Conservation (phyloP, 768 basidiomycete species). For the Lactifluus echinatus region DNA sequence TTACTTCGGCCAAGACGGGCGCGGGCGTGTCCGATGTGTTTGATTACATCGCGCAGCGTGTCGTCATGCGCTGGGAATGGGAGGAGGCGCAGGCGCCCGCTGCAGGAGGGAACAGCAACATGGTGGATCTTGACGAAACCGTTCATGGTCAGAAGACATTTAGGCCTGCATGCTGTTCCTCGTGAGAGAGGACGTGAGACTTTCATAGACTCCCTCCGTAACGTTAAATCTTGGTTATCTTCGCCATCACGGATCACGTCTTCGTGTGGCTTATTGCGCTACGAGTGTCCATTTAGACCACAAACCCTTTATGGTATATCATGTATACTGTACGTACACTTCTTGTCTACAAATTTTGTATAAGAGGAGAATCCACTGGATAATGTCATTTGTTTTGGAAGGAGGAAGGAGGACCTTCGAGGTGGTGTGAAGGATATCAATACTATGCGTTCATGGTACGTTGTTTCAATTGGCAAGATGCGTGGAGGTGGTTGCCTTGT, state of each 20-base stretch:
- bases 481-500: too few relatives aligned
- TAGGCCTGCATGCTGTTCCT: conserved; percentile 3
- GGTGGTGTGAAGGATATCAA: too few relatives aligned
- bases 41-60: conserved; percentile 59
- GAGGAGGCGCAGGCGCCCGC: conserved; percentile 47
- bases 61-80: conserved; percentile 56
- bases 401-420: too few relatives aligned
- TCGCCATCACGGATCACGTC: too few relatives aligned
- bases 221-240: too few relatives aligned
- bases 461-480: too few relatives aligned
- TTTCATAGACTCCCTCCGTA: not conserved
- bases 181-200: conserved; percentile 11
- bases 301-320: not conserved
- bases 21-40: conserved; percentile 66
- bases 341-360: too few relatives aligned
- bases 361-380: too few relatives aligned
- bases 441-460: too few relatives aligned
- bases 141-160: not conserved
- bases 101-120: conserved; percentile 31
- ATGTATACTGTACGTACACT: not conserved
- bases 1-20: conserved; percentile 74
- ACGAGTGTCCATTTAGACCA: not conserved
- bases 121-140: conserved; percentile 5
- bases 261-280: too few relatives aligned
- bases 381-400: too few relatives aligned